phyloP scores from a whole-genome alignment of 2,329 filamentous ascomycete genomes.

The Bertia moriformis region DNA sequence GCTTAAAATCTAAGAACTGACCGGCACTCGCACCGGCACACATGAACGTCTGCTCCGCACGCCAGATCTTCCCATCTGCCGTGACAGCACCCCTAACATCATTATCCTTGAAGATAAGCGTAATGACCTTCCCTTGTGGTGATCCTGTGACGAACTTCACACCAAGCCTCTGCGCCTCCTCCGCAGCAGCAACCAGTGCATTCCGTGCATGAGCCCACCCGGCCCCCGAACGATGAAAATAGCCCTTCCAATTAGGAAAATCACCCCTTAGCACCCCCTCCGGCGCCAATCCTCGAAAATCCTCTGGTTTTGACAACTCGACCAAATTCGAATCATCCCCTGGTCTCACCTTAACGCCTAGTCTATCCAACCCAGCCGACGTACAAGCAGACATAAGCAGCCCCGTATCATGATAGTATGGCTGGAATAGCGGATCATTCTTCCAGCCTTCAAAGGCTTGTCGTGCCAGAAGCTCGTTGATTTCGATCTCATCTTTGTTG shows the following conservation, averaged over 20 bases:
- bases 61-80: constrained; percentile 21
- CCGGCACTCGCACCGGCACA: constrained; percentile 31
- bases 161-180: constrained; percentile 27
- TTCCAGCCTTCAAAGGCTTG: constrained; percentile 22
- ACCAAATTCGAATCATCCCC: constrained; percentile 13
- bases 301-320: constrained; percentile 21
- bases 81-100: constrained; percentile 26
- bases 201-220: constrained; percentile 38
- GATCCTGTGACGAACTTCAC: constrained; percentile 27
- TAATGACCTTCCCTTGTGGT: constrained; percentile 18
- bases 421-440: constrained; percentile 24
- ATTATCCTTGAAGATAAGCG: constrained; percentile 18
- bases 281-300: constrained; percentile 34
- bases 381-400: constrained; percentile 20
- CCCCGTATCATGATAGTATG: constrained; percentile 23
- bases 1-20: constrained; percentile 29
- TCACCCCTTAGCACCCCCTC: constrained; percentile 30
- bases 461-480: constrained; percentile 13
- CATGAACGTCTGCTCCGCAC: constrained; percentile 27
- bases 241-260: constrained; percentile 33
- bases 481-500: constrained; percentile 16
- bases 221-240: constrained; percentile 23
- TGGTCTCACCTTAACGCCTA: constrained; percentile 18
- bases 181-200: constrained; percentile 26
- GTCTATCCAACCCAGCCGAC: constrained; percentile 17